Base-by-base conservation (phyloP, 2,329 filamentous ascomycete species). In the Scolecobasidium constrictum region DNA sequence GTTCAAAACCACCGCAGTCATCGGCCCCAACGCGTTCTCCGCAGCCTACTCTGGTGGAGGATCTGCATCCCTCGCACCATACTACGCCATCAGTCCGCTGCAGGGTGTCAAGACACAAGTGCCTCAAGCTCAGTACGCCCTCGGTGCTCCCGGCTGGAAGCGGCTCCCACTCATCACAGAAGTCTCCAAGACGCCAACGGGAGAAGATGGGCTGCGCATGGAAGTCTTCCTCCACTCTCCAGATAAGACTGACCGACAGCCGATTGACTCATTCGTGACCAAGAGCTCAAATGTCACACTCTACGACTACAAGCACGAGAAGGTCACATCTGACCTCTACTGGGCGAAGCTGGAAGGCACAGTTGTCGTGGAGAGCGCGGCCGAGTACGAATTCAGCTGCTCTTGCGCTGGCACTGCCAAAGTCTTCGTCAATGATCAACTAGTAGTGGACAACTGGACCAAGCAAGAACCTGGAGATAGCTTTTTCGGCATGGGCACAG, bases 1-100 rank as follows among this genome's bases (percentile, higher is more conserved):
- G 5, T 58, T 82, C 3, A 71, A 71, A 23, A 83, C 81, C 54
- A 59, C 71, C 11, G 65, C 71, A 9, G 63, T 75, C 15, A 73
- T 77, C 45, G 73, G 72, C 3, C 71, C 71, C 11, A 75, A 75
- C 45, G 62, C 72, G 9, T 70, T 67, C 39, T 57, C 62, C 21
- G 59, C 64, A 18, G 52, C 62, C 1, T 67, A 64, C 50, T 67
- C 78, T 50, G 80, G 80, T 26, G 80, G 79, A 45, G 80, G 80
- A 16, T 81, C 20, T 50, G 78, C 75, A 1, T 81, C 71, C 49
- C 77, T 83, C 68, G 84, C 84, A 52, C 75, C 78, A 51, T 61
- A 72, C 63, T 6, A 4, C 7, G 13, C n/a, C 23, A 52, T 61
- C 31, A 55, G 5, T 56, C 12, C 43, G 57, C 20, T 60, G 59